Percentiles rank a stretch among this genome's conserved stretches.
Evolutionary conservation across 176 grass and related monocot genomes (phyloP).

Genomic region (Aechmea fasciata): DNA sequence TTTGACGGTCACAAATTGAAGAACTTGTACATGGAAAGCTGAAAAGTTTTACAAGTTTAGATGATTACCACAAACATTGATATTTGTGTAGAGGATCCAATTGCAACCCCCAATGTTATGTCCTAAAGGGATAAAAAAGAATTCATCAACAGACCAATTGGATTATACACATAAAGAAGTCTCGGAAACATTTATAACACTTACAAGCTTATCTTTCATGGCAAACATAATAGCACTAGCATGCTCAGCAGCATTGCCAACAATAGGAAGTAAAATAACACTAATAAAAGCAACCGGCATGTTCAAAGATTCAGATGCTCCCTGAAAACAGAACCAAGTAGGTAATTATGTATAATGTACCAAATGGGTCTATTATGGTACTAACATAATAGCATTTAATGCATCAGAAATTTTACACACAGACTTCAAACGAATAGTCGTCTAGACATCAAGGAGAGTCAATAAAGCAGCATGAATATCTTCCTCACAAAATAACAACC

Average conservation of each 20-base stretch:
- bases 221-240: constrained; percentile 99
- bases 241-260: constrained; percentile 97
- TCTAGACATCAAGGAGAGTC: not conserved
- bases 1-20: not conserved
- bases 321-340: constrained; percentile 41
- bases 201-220: constrained; percentile 99
- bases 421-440: not conserved
- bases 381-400: not conserved
- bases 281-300: constrained; percentile 97
- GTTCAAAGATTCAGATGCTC: constrained; percentile 80
- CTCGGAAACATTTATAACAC: constrained; percentile 7
- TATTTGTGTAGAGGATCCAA: constrained; percentile 97
- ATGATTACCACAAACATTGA: constrained; percentile 93
- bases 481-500: not conserved
- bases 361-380: not conserved
- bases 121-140: constrained; percentile 44
- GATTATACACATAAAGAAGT: constrained; percentile 3
- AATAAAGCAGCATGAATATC: not conserved
- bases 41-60: constrained; percentile 4
- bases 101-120: constrained; percentile 89
- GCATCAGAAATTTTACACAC: not conserved
- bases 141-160: constrained; percentile 18
- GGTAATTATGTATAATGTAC: constrained; percentile 12
- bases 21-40: constrained; percentile 19
- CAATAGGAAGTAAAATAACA: constrained; percentile 98